A percentile compares a stretch with the other conserved stretches of the same genome.
These are phyloP conservation scores for Aureobasidium sp. DNA, from an alignment of 2,329 filamentous ascomycete genomes.

Conservation along the genomic window DNA sequence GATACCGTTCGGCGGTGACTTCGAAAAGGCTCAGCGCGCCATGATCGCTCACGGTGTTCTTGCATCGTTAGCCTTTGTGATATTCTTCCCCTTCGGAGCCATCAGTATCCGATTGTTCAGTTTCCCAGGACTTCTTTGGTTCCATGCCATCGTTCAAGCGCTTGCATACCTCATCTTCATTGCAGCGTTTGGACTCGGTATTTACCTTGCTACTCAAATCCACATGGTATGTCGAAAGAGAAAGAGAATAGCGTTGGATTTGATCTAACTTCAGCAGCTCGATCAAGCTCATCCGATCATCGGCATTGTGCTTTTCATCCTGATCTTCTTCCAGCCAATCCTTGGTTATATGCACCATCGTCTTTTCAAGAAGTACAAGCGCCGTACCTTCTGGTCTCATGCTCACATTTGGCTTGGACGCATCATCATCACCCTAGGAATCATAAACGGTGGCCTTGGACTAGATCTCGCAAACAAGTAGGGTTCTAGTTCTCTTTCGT, in stretches of 20 bases:
- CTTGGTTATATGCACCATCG: constrained; percentile 47
- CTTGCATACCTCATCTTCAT: constrained; percentile 43
- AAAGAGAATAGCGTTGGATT: no score
- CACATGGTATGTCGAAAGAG: constrained; percentile 23
- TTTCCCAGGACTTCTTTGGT: constrained; percentile 38
- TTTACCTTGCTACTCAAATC: constrained; percentile 40
- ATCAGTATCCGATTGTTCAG: constrained; percentile 38
- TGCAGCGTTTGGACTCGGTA: constrained; percentile 45
- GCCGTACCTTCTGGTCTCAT: constrained; percentile 39
- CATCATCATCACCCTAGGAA: constrained; percentile 16
- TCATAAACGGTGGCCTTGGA: constrained; percentile 17
- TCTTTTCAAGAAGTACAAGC: constrained; percentile 41
- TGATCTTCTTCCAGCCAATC: constrained; percentile 49
- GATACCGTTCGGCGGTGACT: constrained; percentile 6
- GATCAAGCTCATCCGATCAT: constrained; percentile 45
- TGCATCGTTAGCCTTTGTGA: constrained; percentile 38
- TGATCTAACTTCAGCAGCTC: constrained; percentile 23
- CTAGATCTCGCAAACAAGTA: constrained; percentile 15
- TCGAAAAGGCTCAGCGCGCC: not conserved
- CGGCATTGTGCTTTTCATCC: constrained; percentile 44
- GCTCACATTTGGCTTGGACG: constrained; percentile 25
- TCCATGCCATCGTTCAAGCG: constrained; percentile 42
- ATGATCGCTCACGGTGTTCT: constrained; percentile 38
- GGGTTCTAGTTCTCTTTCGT: not conserved
- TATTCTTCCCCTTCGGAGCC: constrained; percentile 39